A percentile compares a stretch with the other conserved stretches of the same genome.
phyloP scores from a whole-genome alignment of 2,329 filamentous ascomycete genomes.

The Exophiala mesophila region DNA sequence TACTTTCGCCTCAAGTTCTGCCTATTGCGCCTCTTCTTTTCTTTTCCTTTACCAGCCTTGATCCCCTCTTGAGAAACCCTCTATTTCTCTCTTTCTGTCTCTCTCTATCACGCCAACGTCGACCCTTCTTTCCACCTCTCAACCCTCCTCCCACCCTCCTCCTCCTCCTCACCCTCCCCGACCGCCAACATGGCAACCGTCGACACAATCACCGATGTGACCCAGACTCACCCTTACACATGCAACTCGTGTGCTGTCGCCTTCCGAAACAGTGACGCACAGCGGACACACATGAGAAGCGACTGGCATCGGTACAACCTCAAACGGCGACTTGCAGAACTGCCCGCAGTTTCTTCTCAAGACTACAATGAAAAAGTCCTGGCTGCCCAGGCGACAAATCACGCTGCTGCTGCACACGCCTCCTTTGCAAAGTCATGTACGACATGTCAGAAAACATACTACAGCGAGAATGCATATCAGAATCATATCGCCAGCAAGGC shows the following conservation, averaged over 20 bases:
- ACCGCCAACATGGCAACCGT: conserved; percentile 17
- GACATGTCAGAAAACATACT: conserved; percentile 86
- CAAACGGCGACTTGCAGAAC: conserved; percentile 83
- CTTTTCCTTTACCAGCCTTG: no score
- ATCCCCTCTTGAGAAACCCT: no score
- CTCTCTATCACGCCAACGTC: not conserved
- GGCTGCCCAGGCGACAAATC: conserved; percentile 78
- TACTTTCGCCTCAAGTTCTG: no score
- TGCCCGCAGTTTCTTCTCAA: conserved; percentile 87
- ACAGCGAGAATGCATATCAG: conserved; percentile 89
- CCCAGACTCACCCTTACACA: conserved; percentile 64
- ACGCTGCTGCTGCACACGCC: conserved; percentile 79
- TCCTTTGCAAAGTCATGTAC: conserved; percentile 80
- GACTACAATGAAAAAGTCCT: conserved; percentile 94
- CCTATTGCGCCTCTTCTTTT: no score
- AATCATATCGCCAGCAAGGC: conserved; percentile 91
- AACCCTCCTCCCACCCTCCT: not conserved
- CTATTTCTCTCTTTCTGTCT: no score
- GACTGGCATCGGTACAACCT: conserved; percentile 99
- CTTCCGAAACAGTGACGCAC: conserved; percentile 87
- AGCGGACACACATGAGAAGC: conserved; percentile 93
- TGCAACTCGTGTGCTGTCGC: conserved; percentile 98
- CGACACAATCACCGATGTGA: conserved; percentile 17
- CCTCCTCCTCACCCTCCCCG: conserved; percentile 1
- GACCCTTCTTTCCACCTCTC: not conserved